Evolutionary conservation across 228 moss, liverwort and hornwort genomes (phyloP).

Genomic region (Sphagnum fallax): DNA sequence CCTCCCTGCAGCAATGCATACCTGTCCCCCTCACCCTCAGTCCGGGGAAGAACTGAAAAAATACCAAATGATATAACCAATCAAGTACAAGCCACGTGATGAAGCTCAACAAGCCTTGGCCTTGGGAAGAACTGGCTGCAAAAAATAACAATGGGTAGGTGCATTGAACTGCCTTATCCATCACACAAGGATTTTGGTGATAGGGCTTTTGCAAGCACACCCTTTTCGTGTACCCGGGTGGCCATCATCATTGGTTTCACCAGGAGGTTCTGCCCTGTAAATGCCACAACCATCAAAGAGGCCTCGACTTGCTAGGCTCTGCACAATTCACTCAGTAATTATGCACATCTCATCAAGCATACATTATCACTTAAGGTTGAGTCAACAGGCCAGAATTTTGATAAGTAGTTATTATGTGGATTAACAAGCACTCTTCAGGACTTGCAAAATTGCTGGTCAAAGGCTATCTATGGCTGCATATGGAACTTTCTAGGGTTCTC

Average conservation of each 20-base stretch:
- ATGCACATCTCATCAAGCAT: conserved; percentile 4
- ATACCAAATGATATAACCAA: too few species aligned
- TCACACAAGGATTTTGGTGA: too few species aligned
- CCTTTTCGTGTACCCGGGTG: conserved; percentile 43
- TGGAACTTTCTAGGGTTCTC: too few species aligned
- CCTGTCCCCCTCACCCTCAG: conserved; percentile 17
- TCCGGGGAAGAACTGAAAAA: too few species aligned
- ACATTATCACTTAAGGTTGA: conserved; percentile 4
- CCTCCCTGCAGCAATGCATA: conserved; percentile 85
- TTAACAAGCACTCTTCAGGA: too few species aligned
- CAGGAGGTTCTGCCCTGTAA: conserved; percentile 73
- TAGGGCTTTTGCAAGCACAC: conserved; percentile 12
- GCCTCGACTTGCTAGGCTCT: conserved; percentile 65
- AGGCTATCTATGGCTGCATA: too few species aligned
- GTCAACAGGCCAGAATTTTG: conserved; percentile 15
- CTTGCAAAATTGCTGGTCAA: too few species aligned
- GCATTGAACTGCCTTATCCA: too few species aligned
- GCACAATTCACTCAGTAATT: conserved; percentile 1
- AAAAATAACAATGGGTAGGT: too few species aligned
- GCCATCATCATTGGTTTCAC: conserved; percentile 61
- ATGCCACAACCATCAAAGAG: conserved; percentile 67
- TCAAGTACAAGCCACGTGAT: too few species aligned
- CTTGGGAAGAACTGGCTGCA: too few species aligned
- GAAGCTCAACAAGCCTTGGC: too few species aligned
- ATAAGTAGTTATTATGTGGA: neutral